Evolutionary conservation across 441 rosid species (phyloP).

Genomic region (Croton setiger): DNA sequence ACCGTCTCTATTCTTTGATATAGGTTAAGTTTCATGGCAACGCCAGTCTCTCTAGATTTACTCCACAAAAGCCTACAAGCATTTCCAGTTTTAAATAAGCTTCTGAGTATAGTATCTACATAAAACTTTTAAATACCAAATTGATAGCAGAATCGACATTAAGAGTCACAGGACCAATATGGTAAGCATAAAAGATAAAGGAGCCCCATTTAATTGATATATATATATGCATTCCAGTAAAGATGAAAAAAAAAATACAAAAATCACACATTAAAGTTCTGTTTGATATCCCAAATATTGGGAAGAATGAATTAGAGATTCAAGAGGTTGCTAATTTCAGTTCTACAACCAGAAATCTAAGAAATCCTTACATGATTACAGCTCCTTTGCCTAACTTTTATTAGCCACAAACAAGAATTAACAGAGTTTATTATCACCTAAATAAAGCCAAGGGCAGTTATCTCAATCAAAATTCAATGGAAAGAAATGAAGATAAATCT

Average conservation of each 20-base stretch:
- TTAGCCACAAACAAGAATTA: not conserved
- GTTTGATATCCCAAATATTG: not conserved
- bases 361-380: not conserved
- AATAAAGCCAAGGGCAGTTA: not conserved
- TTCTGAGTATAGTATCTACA: not conserved
- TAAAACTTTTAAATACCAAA: not conserved
- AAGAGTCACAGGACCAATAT: not conserved
- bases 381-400: not conserved
- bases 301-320: not conserved
- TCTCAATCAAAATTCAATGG: not conserved
- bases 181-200: not conserved
- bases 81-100: slow-evolving; percentile 14
- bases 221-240: not conserved
- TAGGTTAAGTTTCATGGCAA: slow-evolving; percentile 8
- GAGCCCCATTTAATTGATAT: not conserved
- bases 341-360: not conserved
- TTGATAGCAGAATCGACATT: not conserved
- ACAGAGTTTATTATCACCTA: not conserved
- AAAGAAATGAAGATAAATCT: not conserved
- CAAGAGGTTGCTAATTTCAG: not conserved
- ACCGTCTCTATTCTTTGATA: slow-evolving; percentile 9
- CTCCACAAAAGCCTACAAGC: slow-evolving; percentile 10
- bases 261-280: not conserved
- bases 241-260: not conserved
- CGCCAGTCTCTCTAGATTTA: slow-evolving; percentile 12